These are phyloP conservation scores for Ustilago tritici DNA, from an alignment of 1,284 basidiomycete genomes.

Conservation along the genomic window DNA sequence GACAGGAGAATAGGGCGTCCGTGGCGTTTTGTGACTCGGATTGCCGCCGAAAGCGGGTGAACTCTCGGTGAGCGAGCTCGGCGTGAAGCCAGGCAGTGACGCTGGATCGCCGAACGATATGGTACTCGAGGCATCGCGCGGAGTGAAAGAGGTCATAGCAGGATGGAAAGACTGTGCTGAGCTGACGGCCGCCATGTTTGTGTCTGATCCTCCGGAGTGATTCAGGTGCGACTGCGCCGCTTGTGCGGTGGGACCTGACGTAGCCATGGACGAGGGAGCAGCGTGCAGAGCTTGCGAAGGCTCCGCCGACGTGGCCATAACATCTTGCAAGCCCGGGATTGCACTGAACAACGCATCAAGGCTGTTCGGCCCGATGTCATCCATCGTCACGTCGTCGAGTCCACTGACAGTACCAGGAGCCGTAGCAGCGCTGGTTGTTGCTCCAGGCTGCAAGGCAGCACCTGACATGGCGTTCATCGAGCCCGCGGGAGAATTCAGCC, in stretches of 20 bases:
- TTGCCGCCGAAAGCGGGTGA: slow-evolving; percentile 60
- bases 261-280: not conserved
- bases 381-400: slow-evolving; percentile 36
- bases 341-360: slow-evolving; percentile 42
- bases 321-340: slow-evolving; percentile 42
- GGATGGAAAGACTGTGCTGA: slow-evolving; percentile 23
- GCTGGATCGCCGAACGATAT: slow-evolving; percentile 55
- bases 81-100: slow-evolving; percentile 63
- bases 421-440: not conserved
- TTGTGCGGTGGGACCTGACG: not conserved
- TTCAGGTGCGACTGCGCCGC: not conserved
- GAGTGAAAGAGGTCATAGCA: slow-evolving; percentile 29
- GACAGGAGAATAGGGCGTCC: slow-evolving; percentile 59
- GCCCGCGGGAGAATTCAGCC: not conserved
- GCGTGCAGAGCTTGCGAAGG: slow-evolving; percentile 12
- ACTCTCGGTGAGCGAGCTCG: slow-evolving; percentile 59
- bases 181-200: not conserved
- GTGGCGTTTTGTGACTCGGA: slow-evolving; percentile 53
- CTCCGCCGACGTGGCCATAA: slow-evolving; percentile 19
- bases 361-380: slow-evolving; percentile 31
- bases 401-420: not conserved
- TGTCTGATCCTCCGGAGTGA: slow-evolving; percentile 6
- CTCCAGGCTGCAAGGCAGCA: slow-evolving; percentile 8
- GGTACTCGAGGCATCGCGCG: slow-evolving; percentile 30
- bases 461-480: not conserved